Conservation (phyloP, 805 yeast genomes). For the Wickerhamiella qilinensis region DNA sequence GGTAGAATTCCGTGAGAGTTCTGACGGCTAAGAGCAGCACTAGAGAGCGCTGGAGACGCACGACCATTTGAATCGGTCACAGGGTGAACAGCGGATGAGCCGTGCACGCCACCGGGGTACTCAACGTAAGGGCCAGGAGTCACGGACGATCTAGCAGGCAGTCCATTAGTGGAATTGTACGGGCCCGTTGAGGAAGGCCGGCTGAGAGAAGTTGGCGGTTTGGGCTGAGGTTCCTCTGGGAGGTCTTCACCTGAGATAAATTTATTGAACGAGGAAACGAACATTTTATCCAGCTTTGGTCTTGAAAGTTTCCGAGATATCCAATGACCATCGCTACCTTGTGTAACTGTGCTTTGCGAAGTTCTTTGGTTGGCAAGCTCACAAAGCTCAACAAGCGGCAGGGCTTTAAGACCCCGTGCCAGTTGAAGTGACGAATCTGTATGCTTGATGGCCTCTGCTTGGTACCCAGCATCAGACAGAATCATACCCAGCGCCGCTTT, state of each 20-base stretch:
- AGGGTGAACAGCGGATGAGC: no score
- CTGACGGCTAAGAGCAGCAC: no score
- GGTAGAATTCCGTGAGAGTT: no score
- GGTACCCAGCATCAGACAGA: slow-evolving; percentile 51
- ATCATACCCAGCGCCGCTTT: slow-evolving; percentile 53
- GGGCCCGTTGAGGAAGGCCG: slow-evolving; percentile 5
- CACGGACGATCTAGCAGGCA: no score
- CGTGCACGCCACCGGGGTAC: no score
- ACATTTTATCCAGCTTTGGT: slow-evolving; percentile 51
- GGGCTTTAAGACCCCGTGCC: slow-evolving; percentile 4
- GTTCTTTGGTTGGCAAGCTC: slow-evolving; percentile 4
- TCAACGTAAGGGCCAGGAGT: neutral
- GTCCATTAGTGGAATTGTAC: no score
- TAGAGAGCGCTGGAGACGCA: no score
- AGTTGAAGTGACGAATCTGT: slow-evolving; percentile 5
- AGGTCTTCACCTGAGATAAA: slow-evolving; percentile 77
- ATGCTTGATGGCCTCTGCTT: slow-evolving; percentile 9
- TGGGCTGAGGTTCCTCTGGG: neutral
- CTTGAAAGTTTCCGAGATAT: slow-evolving; percentile 37
- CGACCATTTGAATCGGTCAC: no score
- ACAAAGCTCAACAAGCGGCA: slow-evolving; percentile 3
- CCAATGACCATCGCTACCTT: slow-evolving; percentile 50
- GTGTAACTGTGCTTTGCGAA: slow-evolving; percentile 10
- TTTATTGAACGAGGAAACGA: slow-evolving; percentile 71
- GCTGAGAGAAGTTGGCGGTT: no score